A percentile compares a stretch with the other conserved stretches of the same genome.
These are phyloP conservation scores for Backusella liffmaniae DNA, from an alignment of 192 early-diverging fungal genomes.

Conservation along the genomic window DNA sequence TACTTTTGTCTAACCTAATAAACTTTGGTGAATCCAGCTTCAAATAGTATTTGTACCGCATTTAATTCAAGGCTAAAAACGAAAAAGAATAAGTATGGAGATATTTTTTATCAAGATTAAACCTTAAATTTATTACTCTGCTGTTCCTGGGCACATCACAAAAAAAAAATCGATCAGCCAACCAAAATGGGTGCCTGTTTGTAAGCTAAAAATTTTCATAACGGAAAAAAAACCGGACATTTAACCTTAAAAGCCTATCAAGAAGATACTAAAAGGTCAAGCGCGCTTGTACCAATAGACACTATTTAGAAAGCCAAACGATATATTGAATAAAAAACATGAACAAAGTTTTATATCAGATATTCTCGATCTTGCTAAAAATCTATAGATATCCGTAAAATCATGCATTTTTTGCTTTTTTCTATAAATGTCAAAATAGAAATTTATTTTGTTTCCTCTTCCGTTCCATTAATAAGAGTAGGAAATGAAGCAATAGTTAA, in stretches of 20 bases:
- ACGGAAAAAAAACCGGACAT: not conserved
- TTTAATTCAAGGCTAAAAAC: not conserved
- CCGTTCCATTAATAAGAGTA: too few relatives aligned
- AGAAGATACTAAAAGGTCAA: not conserved
- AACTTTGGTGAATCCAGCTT: not conserved
- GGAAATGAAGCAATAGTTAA: too few relatives aligned
- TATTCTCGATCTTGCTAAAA: too few relatives aligned
- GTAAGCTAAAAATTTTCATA: not conserved
- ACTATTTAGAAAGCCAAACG: too few relatives aligned
- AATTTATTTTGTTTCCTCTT: too few relatives aligned
- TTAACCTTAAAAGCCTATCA: not conserved
- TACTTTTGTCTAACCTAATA: not conserved
- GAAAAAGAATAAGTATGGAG: not conserved
- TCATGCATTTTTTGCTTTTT: too few relatives aligned
- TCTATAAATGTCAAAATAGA: too few relatives aligned
- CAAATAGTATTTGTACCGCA: not conserved
- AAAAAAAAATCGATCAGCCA: not conserved
- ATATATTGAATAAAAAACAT: too few relatives aligned
- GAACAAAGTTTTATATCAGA: not conserved
- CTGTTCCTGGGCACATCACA: not conserved
- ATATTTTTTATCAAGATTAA: not conserved
- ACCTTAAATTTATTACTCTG: not conserved
- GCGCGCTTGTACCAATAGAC: too few relatives aligned
- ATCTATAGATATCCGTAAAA: too few relatives aligned
- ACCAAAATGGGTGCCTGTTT: not conserved